Conservation (phyloP, 306 rosid species). For the Cicer judaicum region DNA sequence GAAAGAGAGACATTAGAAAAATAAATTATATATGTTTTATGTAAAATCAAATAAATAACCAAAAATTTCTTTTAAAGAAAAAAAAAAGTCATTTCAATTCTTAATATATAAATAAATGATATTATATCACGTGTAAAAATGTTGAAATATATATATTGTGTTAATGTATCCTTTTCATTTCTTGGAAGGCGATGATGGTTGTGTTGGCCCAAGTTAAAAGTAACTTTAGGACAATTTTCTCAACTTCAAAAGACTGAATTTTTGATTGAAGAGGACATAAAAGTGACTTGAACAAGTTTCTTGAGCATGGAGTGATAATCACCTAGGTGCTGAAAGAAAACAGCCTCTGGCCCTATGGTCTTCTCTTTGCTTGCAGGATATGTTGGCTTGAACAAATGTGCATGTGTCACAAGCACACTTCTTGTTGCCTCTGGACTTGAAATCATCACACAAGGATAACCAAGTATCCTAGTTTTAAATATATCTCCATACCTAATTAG, state of each 20-base stretch:
- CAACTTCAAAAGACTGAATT: not conserved
- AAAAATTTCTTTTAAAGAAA: no score
- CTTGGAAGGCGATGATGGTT: not conserved
- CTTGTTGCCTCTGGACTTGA: not conserved
- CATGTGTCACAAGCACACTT: constrained; percentile 8
- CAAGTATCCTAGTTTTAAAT: not conserved
- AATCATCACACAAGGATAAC: constrained; percentile 8
- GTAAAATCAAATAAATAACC: no score
- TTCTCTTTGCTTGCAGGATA: not conserved
- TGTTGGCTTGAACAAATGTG: constrained; percentile 8
- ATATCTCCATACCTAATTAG: not conserved
- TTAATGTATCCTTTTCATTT: no score
- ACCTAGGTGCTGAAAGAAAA: constrained; percentile 5
- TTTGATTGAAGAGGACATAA: not conserved
- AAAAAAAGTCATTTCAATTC: no score
- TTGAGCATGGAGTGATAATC: constrained; percentile 1
- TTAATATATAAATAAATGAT: no score
- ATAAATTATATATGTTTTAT: no score
- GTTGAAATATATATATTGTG: no score
- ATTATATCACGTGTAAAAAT: no score
- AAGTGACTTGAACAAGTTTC: constrained; percentile 1
- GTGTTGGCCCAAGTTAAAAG: not conserved
- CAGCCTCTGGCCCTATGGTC: not conserved
- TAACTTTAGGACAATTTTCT: not conserved
- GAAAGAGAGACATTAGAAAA: no score